These are phyloP conservation scores for Grosmannia huntii DNA, from an alignment of 2,329 filamentous ascomycete species.

Conservation along the genomic window DNA sequence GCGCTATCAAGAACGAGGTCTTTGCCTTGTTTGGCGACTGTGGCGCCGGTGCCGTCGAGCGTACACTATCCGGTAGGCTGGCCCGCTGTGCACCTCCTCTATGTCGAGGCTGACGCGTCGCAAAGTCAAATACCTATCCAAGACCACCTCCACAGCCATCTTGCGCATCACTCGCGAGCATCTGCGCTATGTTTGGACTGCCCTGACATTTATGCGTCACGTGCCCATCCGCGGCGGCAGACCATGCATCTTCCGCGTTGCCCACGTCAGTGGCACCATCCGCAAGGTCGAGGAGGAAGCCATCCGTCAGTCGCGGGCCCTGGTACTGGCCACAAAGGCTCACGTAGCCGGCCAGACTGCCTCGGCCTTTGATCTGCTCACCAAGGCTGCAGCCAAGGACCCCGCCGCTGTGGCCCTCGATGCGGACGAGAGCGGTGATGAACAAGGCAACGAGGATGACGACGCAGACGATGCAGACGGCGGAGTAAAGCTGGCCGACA, in stretches of 20 bases:
- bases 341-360: constrained; percentile 26
- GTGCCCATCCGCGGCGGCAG: constrained; percentile 49
- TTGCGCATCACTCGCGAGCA: constrained; percentile 70
- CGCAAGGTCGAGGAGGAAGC: constrained; percentile 85
- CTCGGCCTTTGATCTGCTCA: constrained; percentile 18
- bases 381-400: constrained; percentile 19
- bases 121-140: constrained; percentile 81
- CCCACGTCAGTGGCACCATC: constrained; percentile 85
- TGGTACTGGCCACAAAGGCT: constrained; percentile 55
- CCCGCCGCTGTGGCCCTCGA: constrained; percentile 30
- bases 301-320: constrained; percentile 59
- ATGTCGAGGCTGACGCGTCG: background rate
- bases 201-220: constrained; percentile 64
- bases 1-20: constrained; percentile 58
- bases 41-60: constrained; percentile 62
- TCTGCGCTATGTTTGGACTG: constrained; percentile 81
- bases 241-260: constrained; percentile 69
- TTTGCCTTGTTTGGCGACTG: constrained; percentile 75
- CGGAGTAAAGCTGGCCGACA: constrained; percentile 32
- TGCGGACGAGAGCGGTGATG: constrained; percentile 31
- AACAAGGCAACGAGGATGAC: constrained; percentile 12
- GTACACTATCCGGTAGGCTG: constrained; percentile 50
- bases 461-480: constrained; percentile 17
- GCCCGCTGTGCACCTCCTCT: background rate
- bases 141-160: constrained; percentile 89